Evolutionary conservation across 2,329 filamentous ascomycete species (phyloP).

Genomic region (Monosporascus sp.): DNA sequence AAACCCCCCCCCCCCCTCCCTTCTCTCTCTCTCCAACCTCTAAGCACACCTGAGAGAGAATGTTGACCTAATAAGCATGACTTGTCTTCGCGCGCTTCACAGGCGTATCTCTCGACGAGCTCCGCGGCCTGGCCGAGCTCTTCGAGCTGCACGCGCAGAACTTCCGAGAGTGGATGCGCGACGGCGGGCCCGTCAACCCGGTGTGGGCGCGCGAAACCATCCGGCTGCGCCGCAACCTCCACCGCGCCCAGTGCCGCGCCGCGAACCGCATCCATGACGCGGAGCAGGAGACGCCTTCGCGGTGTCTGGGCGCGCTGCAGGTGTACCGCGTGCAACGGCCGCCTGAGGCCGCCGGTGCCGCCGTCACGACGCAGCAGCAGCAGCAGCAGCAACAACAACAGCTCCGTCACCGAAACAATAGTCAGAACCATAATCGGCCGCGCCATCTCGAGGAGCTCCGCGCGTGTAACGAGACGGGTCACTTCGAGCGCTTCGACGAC

Average conservation of each 20-base stretch:
- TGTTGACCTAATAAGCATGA: slow-evolving; percentile 17
- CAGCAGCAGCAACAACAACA: slow-evolving; percentile 6
- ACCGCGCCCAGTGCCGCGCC: slow-evolving; percentile 53
- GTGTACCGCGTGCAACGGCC: slow-evolving; percentile 45
- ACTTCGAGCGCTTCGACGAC: slow-evolving; percentile 51
- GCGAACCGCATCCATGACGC: slow-evolving; percentile 50
- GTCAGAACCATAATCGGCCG: slow-evolving; percentile 8
- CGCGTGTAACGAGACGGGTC: slow-evolving; percentile 47
- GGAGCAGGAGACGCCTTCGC: slow-evolving; percentile 40
- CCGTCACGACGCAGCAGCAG: slow-evolving; percentile 3
- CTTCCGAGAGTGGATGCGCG: slow-evolving; percentile 50
- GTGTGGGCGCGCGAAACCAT: slow-evolving; percentile 51
- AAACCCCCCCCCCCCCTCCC: too few relatives aligned
- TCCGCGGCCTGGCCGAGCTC: slow-evolving; percentile 38
- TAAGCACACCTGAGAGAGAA: slow-evolving; percentile 7
- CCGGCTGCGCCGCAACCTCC: slow-evolving; percentile 43
- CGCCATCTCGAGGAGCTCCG: slow-evolving; percentile 41
- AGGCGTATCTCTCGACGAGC: slow-evolving; percentile 50
- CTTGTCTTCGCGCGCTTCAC: slow-evolving; percentile 3
- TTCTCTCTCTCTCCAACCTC: too few relatives aligned
- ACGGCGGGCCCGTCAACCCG: slow-evolving; percentile 50
- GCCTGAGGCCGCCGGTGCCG: slow-evolving; percentile 13
- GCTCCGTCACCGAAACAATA: slow-evolving; percentile 1
- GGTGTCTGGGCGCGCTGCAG: slow-evolving; percentile 53
- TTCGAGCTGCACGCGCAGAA: slow-evolving; percentile 44